These are phyloP conservation scores for Collybiopsis confluens DNA, from an alignment of 768 basidiomycete genomes.

Conservation along the genomic window DNA sequence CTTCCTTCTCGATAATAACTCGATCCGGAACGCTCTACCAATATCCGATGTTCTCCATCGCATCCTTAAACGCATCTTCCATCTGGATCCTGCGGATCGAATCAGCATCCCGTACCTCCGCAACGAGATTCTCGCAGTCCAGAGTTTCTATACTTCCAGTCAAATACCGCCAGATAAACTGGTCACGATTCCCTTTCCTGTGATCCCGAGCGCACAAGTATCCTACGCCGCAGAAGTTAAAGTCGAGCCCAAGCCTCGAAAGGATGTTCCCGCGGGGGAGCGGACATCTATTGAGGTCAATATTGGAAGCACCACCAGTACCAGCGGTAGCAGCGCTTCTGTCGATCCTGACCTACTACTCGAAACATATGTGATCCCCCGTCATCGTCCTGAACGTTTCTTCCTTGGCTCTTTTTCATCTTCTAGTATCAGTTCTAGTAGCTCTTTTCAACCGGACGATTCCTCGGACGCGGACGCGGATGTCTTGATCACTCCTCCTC, in stretches of 20 bases:
- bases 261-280: background rate
- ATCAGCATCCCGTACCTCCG: slow-evolving; percentile 17
- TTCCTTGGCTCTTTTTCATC: background rate
- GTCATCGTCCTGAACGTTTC: background rate
- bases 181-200: background rate
- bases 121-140: background rate
- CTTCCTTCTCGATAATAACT: slow-evolving; percentile 41
- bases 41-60: slow-evolving; percentile 44
- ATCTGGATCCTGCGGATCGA: slow-evolving; percentile 37
- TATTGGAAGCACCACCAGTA: too few relatives aligned
- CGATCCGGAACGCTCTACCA: slow-evolving; percentile 47
- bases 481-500: background rate
- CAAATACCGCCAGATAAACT: background rate
- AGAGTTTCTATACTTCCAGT: slow-evolving; percentile 1
- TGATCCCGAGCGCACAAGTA: background rate
- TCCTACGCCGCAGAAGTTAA: background rate
- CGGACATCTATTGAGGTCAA: too few relatives aligned
- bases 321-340: too few relatives aligned
- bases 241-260: background rate
- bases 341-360: too few relatives aligned
- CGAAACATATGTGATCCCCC: too few relatives aligned
- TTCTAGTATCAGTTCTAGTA: background rate
- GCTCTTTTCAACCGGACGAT: background rate
- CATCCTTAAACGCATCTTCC: slow-evolving; percentile 47
- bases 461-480: too few relatives aligned